Percentiles rank a stretch among this genome's conserved stretches.
Evolutionary conservation across 2,329 filamentous ascomycete species (phyloP).

Genomic region (Trichoderma gracile): DNA sequence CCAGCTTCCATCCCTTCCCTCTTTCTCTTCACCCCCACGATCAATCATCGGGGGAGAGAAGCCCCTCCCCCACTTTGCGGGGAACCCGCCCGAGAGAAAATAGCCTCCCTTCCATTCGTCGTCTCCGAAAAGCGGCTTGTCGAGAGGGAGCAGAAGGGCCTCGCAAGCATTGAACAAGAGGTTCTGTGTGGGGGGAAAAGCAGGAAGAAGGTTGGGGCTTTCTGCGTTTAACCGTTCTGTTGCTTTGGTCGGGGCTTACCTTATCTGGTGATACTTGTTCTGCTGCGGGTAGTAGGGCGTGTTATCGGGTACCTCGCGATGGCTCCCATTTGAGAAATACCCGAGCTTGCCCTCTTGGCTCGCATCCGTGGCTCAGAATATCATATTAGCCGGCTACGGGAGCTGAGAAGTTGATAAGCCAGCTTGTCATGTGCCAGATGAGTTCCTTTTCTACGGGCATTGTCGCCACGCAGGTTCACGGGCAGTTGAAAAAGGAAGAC

Average conservation of each 20-base stretch:
- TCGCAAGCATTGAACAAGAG: background rate
- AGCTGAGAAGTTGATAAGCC: background rate
- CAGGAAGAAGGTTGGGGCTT: background rate
- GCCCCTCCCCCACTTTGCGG: conserved; percentile 26
- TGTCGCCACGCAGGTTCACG: no score
- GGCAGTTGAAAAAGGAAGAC: background rate
- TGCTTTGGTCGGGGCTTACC: background rate
- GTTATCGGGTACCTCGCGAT: background rate
- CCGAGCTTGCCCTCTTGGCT: background rate
- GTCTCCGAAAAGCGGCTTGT: conserved; percentile 19
- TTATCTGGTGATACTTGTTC: background rate
- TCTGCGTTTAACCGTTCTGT: background rate
- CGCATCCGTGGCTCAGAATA: background rate
- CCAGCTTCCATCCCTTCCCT: background rate
- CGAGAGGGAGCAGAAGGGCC: background rate
- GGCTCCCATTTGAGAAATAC: background rate
- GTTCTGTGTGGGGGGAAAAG: background rate
- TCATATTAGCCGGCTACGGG: background rate
- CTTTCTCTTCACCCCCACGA: conserved; percentile 19
- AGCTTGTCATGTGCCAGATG: background rate
- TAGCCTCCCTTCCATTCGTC: background rate
- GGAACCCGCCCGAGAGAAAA: conserved; percentile 31
- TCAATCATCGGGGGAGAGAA: background rate
- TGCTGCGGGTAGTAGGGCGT: background rate
- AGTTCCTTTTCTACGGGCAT: no score